Evolutionary conservation across 2,329 filamentous ascomycete genomes (phyloP), one percentile per base, ranked within the genome.

Genomic region (Aspergillus carbonarius): DNA sequence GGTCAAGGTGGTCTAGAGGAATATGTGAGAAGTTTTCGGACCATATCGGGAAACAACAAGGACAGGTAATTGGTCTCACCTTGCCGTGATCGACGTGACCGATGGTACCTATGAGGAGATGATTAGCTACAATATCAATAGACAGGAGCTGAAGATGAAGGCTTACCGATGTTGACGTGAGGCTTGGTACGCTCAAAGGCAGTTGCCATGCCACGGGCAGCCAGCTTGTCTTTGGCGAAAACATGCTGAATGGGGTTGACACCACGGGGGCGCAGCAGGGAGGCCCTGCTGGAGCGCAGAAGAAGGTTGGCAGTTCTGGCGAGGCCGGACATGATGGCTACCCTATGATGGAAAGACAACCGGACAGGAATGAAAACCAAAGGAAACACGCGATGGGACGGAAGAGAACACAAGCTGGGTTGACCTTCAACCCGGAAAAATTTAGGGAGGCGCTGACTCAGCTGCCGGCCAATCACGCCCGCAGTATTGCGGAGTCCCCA

Each of bases 41-140:
- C 27, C 35, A 51, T 23, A 39, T 56, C 51, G 62, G 50, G 51
- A 18, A 40, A 47, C 20, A 23, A 37, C 30, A 46, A 35, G 17
- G 39, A 50, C 60, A 30, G 59, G 27, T 5, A 52, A 32, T 25
- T 42, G 42, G 40, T 57, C 74, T 66, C 81, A 96, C 93, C 90
- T 99, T 99, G 83, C 93, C 93, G 82, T 99, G 93, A 86, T 99
- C 95, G 81, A 99, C 95, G 84, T 99, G 95, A 71, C 95, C 95
- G 81, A 99, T 99, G 70, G 95, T 99, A 78, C 90, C 90, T 93
- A 56, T 49, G 35, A 9, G 40, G 37, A 12, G n/a, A 30, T 0
- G n/a, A 27, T 47, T 46, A 58, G 57, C 34, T 13, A 12, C 8
- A 4, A 18, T 1, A 39, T 4, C 15, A 25, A 5, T 40, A 13